Percentiles rank a stretch among this genome's conserved stretches.
These are phyloP conservation scores for Bruguiera parviflora DNA, from an alignment of 345 rosid genomes.

Conservation along the genomic window DNA sequence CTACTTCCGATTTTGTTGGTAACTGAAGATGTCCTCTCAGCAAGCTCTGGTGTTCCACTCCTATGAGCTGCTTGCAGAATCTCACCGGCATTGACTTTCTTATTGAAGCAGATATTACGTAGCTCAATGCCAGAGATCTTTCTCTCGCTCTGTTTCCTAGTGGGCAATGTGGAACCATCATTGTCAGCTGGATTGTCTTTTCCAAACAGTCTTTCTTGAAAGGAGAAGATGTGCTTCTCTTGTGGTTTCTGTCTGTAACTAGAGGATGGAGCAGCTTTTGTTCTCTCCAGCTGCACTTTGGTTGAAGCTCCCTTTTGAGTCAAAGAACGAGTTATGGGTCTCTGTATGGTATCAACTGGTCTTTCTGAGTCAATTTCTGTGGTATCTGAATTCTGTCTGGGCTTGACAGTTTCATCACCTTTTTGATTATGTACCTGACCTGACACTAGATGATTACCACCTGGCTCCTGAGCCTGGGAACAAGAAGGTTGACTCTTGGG, in stretches of 20 bases:
- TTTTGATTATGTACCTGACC: slow-evolving; percentile 27
- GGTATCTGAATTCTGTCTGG: slow-evolving; percentile 55
- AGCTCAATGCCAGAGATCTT: slow-evolving; percentile 38
- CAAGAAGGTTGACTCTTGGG: slow-evolving; percentile 47
- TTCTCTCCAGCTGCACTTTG: slow-evolving; percentile 29
- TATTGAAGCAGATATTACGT: slow-evolving; percentile 36
- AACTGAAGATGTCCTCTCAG: slow-evolving; percentile 46
- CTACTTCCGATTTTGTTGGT: slow-evolving; percentile 33
- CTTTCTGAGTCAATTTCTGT: slow-evolving; percentile 77
- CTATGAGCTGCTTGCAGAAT: slow-evolving; percentile 34
- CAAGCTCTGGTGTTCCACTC: slow-evolving; percentile 30
- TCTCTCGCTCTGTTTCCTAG: slow-evolving; percentile 35
- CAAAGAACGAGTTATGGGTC: slow-evolving; percentile 61
- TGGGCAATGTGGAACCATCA: slow-evolving; percentile 33
- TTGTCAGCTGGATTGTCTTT: slow-evolving; percentile 32
- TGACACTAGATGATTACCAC: slow-evolving; percentile 33
- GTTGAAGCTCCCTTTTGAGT: slow-evolving; percentile 40
- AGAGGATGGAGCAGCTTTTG: slow-evolving; percentile 33
- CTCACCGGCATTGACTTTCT: slow-evolving; percentile 35
- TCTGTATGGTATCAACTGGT: slow-evolving; percentile 43
- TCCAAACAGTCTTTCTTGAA: slow-evolving; percentile 43
- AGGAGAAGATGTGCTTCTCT: slow-evolving; percentile 41
- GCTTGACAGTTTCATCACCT: slow-evolving; percentile 27
- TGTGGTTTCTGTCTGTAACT: slow-evolving; percentile 27
- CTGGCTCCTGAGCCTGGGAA: slow-evolving; percentile 37